These are phyloP conservation scores for Fragilaria crotonensis DNA, from an alignment of 108 stramenopile species.

Conservation along the genomic window DNA sequence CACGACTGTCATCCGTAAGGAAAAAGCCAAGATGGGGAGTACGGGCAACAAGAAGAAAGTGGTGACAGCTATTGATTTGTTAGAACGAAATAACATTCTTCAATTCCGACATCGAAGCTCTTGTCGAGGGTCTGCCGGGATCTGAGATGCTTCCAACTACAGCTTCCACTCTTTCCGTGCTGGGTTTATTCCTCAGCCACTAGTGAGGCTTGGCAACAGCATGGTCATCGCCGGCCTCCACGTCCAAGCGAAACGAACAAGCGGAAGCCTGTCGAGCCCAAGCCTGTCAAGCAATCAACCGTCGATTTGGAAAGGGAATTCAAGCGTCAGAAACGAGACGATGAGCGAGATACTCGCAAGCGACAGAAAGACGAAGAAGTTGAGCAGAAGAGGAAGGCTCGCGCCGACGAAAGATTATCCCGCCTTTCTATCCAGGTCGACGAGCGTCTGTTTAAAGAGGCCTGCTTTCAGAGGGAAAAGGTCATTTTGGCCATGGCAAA, in stretches of 20 bases:
- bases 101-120: slow-evolving; percentile 53
- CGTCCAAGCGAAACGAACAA: slow-evolving; percentile 32
- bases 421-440: slow-evolving; percentile 66
- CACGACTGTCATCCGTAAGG: slow-evolving; percentile 60
- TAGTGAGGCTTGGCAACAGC: slow-evolving; percentile 45
- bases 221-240: neutral
- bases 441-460: slow-evolving; percentile 73
- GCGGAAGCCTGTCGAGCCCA: slow-evolving; percentile 34
- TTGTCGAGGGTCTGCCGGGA: slow-evolving; percentile 79
- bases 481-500: slow-evolving; percentile 52
- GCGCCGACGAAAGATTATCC: slow-evolving; percentile 62
- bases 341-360: slow-evolving; percentile 54
- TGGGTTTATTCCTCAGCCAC: slow-evolving; percentile 19
- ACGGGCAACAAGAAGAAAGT: slow-evolving; percentile 78
- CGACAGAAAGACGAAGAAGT: slow-evolving; percentile 63
- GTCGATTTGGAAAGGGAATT: slow-evolving; percentile 35
- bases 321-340: slow-evolving; percentile 52
- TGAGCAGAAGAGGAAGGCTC: slow-evolving; percentile 60
- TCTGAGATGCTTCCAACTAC: slow-evolving; percentile 61
- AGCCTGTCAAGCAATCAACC: slow-evolving; percentile 29
- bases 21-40: slow-evolving; percentile 75
- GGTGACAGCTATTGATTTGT: slow-evolving; percentile 54
- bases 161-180: slow-evolving; percentile 50
- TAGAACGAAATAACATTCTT: slow-evolving; percentile 74
- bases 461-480: slow-evolving; percentile 58